Conservation (phyloP, 495 filamentous ascomycete genomes). For the Penicillium goetzii region DNA sequence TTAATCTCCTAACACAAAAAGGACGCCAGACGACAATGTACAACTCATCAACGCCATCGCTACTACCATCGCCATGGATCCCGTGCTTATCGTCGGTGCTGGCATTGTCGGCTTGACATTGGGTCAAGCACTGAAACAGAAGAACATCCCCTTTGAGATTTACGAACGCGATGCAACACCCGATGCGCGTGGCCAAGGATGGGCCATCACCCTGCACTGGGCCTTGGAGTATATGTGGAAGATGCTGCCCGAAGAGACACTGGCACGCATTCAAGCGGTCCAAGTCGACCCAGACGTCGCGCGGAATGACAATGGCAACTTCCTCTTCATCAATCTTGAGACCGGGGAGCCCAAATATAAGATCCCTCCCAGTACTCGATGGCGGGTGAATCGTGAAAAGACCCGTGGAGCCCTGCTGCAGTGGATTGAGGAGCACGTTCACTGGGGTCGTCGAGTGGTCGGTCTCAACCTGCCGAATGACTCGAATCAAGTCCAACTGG, state of each 20-base stretch:
- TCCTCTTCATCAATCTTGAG: conserved; percentile 36
- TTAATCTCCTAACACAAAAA: conserved; percentile 11
- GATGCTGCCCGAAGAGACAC: conserved; percentile 51
- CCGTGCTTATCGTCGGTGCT: conserved; percentile 58
- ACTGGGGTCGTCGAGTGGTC: conserved; percentile 28
- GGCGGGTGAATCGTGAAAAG: conserved; percentile 36
- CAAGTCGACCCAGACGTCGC: conserved; percentile 51
- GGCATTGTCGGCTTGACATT: conserved; percentile 61
- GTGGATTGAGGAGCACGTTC: conserved; percentile 34
- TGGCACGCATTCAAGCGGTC: conserved; percentile 48
- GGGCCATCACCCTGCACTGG: conserved; percentile 65
- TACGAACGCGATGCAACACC: conserved; percentile 57
- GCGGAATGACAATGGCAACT: conserved; percentile 34
- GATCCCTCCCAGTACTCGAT: conserved; percentile 33
- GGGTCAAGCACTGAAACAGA: conserved; percentile 55
- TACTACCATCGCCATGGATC: conserved; percentile 23
- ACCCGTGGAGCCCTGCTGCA: conserved; percentile 25
- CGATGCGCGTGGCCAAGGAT: conserved; percentile 52
- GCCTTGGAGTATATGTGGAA: conserved; percentile 52
- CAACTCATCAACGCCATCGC: not conserved
- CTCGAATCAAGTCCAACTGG: conserved; percentile 13
- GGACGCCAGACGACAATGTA: conserved; percentile 7
- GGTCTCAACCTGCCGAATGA: conserved; percentile 12
- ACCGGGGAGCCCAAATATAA: conserved; percentile 33
- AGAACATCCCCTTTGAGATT: conserved; percentile 50